Percentiles rank a stretch among this genome's conserved stretches.
Evolutionary conservation across 1,139 yeast genomes (phyloP).

Genomic region (Pneumocystis sp.): DNA sequence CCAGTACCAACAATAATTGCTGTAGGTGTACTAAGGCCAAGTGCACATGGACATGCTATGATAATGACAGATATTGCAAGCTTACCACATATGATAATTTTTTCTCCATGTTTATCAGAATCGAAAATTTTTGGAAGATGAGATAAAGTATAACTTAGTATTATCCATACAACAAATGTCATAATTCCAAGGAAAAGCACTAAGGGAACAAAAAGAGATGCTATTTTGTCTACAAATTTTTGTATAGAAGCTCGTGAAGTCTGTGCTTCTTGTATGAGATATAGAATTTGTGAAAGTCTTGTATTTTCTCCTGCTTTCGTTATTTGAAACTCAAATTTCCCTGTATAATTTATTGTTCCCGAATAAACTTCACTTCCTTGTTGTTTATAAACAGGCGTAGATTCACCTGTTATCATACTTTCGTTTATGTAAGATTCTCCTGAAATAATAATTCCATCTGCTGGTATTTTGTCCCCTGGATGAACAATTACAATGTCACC

Average conservation of each 20-base stretch:
- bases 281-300: constrained; percentile 72
- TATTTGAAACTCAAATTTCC: constrained; percentile 54
- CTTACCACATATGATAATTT: constrained; percentile 54
- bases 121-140: constrained; percentile 42
- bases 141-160: constrained; percentile 28
- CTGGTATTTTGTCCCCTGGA: constrained; percentile 82
- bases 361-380: constrained; percentile 59
- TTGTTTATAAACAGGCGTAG: constrained; percentile 52
- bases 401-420: constrained; percentile 80
- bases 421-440: constrained; percentile 82
- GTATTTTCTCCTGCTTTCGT: constrained; percentile 66
- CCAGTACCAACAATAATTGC: constrained; percentile 97
- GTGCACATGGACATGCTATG: constrained; percentile 96
- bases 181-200: constrained; percentile 45
- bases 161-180: constrained; percentile 61
- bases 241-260: constrained; percentile 81
- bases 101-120: constrained; percentile 34
- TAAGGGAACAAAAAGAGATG: constrained; percentile 72
- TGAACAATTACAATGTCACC: constrained; percentile 62
- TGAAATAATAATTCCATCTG: constrained; percentile 66
- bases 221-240: constrained; percentile 68
- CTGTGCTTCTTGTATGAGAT: constrained; percentile 79
- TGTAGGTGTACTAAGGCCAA: constrained; percentile 94
- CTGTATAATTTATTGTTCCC: constrained; percentile 78
- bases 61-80: constrained; percentile 87